Conservation (phyloP, 192 early-diverging fungal genomes). For the Backusella morwellensis region DNA sequence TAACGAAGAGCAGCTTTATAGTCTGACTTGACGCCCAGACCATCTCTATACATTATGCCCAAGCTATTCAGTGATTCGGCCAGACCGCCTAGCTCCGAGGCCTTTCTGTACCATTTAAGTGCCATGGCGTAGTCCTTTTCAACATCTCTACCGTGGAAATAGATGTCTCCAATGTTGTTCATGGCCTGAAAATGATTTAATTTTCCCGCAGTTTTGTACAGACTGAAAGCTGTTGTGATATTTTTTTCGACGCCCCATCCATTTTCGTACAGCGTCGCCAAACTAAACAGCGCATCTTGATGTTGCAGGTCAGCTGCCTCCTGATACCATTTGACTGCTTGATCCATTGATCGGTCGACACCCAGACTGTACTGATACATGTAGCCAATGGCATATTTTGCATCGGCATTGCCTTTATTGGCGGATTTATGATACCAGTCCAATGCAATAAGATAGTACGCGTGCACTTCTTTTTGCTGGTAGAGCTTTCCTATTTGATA, state of each 20-base stretch:
- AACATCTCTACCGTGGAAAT: neutral
- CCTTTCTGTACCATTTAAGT: neutral
- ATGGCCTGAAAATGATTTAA: neutral
- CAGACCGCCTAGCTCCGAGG: neutral
- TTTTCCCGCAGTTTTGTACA: neutral
- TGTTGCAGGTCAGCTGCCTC: neutral
- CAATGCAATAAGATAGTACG: neutral
- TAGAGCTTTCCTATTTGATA: neutral
- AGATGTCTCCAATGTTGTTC: neutral
- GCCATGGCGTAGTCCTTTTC: neutral
- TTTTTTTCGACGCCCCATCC: neutral
- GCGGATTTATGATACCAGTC: neutral
- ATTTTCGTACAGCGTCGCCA: neutral
- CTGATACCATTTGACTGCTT: neutral
- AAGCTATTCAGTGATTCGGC: neutral
- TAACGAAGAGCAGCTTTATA: neutral
- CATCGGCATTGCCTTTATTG: neutral
- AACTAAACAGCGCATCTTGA: neutral
- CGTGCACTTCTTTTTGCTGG: neutral
- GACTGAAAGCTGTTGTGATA: neutral
- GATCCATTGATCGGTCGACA: neutral
- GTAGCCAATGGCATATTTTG: neutral
- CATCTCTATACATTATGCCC: neutral
- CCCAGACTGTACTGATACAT: neutral
- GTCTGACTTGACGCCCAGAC: neutral